Evolutionary conservation across 768 basidiomycete genomes (phyloP), one percentile per base, ranked within the genome.

Genomic region (Lactifluus echinatus): DNA sequence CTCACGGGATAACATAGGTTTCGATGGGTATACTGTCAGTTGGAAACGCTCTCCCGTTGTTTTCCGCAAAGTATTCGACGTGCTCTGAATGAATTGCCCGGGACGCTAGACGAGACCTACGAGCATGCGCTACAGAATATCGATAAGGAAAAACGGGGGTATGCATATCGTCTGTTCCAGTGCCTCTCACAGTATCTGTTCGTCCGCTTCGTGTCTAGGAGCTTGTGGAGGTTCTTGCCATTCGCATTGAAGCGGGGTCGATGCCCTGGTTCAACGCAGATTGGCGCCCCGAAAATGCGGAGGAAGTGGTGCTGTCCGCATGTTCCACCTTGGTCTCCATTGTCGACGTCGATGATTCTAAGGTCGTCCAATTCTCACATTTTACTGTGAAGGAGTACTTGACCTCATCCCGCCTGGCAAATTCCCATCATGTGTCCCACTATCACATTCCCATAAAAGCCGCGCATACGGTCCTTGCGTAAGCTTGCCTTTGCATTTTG

Each of bases 211-310:
- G 19, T 40, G 39, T 40, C 6, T n/a, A 21, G 19, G 39, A 40
- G 39, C n/a, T 40, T 19, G 39, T 10, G 1, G 39, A 40, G 39
- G n/a, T 40, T 40, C 10, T 40, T 8, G 19, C 39, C 1, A 8
- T 10, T 8, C 10, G 21, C 8, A 12, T 2, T 0, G 39, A 19
- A 10, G 3, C n/a, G 6, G 19, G 5, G 1, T 0, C 0, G n/a
- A 10, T 19, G 7, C 39, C 39, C 2, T 6, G 3, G 8, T 40
- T 19, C 39, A 19, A 40, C 12, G 39, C 39, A 10, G 4, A 6
- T 21, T 40, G 39, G 39, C 19, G 39, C 39, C 19, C n/a, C n/a
- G 7, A n/a, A 19, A 19, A 21, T 19, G 39, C 39, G 2, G 19
- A 40, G 39, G 39, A 40, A 19, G 39, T 19, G 8, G 39, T 40